Conservation (phyloP, 257 asterid genomes). For the Penstemon eatonii region DNA sequence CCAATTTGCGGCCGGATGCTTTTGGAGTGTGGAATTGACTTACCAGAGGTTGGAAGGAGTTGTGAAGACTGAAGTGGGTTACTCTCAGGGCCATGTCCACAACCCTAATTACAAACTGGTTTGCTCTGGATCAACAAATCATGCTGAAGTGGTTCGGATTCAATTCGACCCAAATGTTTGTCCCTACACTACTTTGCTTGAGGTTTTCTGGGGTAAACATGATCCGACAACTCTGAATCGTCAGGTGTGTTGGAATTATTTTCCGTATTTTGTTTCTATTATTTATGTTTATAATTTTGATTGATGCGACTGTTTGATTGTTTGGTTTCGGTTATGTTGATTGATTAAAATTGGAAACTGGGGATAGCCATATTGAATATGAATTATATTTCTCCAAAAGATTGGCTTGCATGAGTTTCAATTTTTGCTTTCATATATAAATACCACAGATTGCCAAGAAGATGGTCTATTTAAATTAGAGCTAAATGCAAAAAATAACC, state of each 20-base stretch:
- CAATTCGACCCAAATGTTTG: slow-evolving; percentile 69
- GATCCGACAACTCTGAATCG: slow-evolving; percentile 81
- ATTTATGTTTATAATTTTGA: background rate
- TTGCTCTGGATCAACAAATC: slow-evolving; percentile 70
- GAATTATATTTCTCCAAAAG: too few relatives aligned
- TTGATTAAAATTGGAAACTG: too few relatives aligned
- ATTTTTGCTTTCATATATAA: too few relatives aligned
- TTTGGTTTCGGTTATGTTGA: background rate
- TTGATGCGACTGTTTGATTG: background rate
- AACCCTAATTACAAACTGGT: slow-evolving; percentile 64
- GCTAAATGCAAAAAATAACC: too few relatives aligned
- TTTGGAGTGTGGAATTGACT: slow-evolving; percentile 80
- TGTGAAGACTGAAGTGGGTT: slow-evolving; percentile 82
- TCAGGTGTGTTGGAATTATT: slow-evolving; percentile 40
- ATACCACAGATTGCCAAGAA: too few relatives aligned
- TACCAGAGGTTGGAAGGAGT: slow-evolving; percentile 74
- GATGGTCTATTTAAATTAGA: too few relatives aligned
- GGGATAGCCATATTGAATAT: too few relatives aligned
- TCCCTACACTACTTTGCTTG: slow-evolving; percentile 54
- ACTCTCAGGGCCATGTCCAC: slow-evolving; percentile 65
- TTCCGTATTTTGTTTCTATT: background rate
- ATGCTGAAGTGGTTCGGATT: slow-evolving; percentile 72
- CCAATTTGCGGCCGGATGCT: slow-evolving; percentile 86
- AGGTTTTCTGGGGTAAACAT: slow-evolving; percentile 74
- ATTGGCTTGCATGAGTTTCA: too few relatives aligned